Conservation (phyloP, 2,329 filamentous ascomycete species). For the Plenodomus tracheiphilus region DNA sequence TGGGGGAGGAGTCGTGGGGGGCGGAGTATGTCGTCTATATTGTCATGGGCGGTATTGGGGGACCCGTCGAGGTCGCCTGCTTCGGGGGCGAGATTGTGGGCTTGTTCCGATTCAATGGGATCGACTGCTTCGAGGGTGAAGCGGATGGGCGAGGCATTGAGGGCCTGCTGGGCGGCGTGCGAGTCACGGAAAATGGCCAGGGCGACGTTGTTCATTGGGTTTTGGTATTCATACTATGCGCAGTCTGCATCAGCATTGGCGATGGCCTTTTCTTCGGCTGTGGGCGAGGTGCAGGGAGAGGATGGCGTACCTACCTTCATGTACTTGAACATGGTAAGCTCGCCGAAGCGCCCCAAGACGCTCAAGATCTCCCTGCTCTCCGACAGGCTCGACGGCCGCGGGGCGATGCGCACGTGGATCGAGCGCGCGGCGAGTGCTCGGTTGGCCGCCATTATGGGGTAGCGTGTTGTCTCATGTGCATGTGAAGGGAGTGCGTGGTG, state of each 20-base stretch:
- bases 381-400: conserved; percentile 52
- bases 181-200: conserved; percentile 52
- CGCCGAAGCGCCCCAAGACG: conserved; percentile 54
- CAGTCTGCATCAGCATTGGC: not conserved
- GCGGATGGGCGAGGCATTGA: conserved; percentile 51
- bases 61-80: conserved; percentile 2
- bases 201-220: conserved; percentile 47
- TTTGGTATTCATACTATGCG: conserved; percentile 49
- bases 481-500: conserved; percentile 2
- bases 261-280: not conserved
- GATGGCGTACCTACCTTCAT: conserved; percentile 38
- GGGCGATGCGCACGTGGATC: conserved; percentile 52
- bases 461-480: not conserved
- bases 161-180: conserved; percentile 45
- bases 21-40: conserved; percentile 36
- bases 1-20: conserved; percentile 29
- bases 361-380: conserved; percentile 55
- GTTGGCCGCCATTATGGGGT: conserved; percentile 32
- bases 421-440: conserved; percentile 45
- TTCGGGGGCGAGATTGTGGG: not conserved
- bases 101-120: conserved; percentile 1
- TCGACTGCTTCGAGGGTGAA: conserved; percentile 48
- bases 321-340: conserved; percentile 53
- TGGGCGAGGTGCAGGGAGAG: not conserved
- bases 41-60: conserved; percentile 8